Base-by-base conservation (phyloP, 2,329 filamentous ascomycete genomes). In the Colletotrichum trifolii region DNA sequence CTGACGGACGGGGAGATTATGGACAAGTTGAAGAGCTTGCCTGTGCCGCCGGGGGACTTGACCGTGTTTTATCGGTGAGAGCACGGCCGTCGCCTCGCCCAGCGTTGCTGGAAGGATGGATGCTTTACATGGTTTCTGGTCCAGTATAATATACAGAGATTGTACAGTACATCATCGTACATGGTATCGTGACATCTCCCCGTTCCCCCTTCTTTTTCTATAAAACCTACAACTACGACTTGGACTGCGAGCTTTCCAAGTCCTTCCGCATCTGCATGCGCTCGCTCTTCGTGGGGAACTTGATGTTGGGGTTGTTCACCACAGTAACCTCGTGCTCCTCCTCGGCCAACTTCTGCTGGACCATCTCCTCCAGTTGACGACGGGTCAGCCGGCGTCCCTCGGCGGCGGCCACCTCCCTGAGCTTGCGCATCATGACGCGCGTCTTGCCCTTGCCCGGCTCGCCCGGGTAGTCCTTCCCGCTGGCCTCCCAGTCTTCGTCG, bases 1-100 rank as follows among this genome's bases (percentile, higher is more conserved):
- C 74, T 93, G 73, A 87, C 86, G 7, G 90, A 94, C 73, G 83
- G 82, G 64, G 89, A 91, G 72, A 88, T 94, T 13, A 83, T 93
- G 78, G 87, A 88, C 42, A 88, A 85, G 74, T 77, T 96, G 52
- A 89, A 87, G 75, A 83, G 79, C 40, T 79, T 89, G 38, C 82
- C 81, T 2, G 77, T 82, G 33, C 81, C 83, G 7, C 79, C 79
- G 64, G 83, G 82, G 6, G 87, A 88, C 64, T 68, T 87, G 67
- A 82, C 82, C 0, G 79, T 88, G 7, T 77, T 88, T 49, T 87
- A 88, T 70, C 78, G 81, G 59, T 87, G 63, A 67, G 35, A 8
- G 9, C 12, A 4, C 34, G 47, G 25, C 10, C 11, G 13, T 10
- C 4, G 25, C 4, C 35, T 8, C 9, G 35, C 46, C 8, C 39